These are phyloP conservation scores for Trypanosoma avium DNA, from an alignment of 208 protist genomes.

Conservation along the genomic window DNA sequence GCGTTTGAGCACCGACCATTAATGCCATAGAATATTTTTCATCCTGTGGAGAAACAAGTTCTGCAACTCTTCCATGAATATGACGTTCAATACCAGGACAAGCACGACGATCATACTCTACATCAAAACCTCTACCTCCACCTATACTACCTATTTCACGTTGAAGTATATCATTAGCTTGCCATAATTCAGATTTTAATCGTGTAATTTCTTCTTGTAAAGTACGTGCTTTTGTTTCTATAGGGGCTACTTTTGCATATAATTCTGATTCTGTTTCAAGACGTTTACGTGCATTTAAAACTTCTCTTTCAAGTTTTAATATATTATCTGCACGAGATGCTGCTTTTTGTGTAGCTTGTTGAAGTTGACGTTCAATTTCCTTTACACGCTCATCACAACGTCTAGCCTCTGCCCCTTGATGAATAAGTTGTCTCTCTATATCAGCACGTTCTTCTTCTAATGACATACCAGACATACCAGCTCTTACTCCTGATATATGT, in stretches of 20 bases:
- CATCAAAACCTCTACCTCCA: constrained; percentile 52
- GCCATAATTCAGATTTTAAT: constrained; percentile 54
- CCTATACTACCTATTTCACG: constrained; percentile 38
- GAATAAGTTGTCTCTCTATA: constrained; percentile 66
- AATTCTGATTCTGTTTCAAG: constrained; percentile 34
- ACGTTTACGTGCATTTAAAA: constrained; percentile 29
- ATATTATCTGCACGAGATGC: constrained; percentile 35
- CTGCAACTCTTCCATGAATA: constrained; percentile 93
- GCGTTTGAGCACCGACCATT: constrained; percentile 90
- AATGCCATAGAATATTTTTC: constrained; percentile 78
- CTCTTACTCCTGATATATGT: constrained; percentile 73
- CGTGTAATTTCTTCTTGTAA: constrained; percentile 42
- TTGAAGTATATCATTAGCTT: constrained; percentile 63
- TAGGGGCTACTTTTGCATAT: constrained; percentile 17
- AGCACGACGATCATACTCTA: constrained; percentile 65
- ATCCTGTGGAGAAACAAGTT: constrained; percentile 90
- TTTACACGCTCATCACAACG: constrained; percentile 48
- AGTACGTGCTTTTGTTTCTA: constrained; percentile 25
- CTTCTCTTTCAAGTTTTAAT: constrained; percentile 31
- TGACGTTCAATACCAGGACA: constrained; percentile 43
- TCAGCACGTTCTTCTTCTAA: constrained; percentile 74
- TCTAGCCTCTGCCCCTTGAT: constrained; percentile 37
- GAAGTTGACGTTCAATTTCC: constrained; percentile 55
- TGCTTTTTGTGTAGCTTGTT: constrained; percentile 35
- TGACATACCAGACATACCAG: constrained; percentile 71